Evolutionary conservation across 257 asterid genomes (phyloP), one percentile per base, ranked within the genome.

Genomic region (Linderniella brevidens): DNA sequence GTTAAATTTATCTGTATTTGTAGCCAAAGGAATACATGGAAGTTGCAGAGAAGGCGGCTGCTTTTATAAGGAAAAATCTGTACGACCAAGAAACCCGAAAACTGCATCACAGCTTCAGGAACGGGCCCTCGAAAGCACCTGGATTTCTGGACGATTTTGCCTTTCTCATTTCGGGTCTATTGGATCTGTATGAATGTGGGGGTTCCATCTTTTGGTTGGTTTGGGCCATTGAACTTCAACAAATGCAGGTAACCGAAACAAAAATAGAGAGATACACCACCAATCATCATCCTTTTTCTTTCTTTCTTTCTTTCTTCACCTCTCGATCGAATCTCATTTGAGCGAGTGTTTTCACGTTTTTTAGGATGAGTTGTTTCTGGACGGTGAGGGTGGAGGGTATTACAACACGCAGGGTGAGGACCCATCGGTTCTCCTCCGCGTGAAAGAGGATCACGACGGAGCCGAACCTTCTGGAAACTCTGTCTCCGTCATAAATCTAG

Each of bases 381-480:
- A 88, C 52, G 67, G 73, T 58, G 76, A 68, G 4, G 98, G 95
- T 25, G 98, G 98, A 40, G 98, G 85, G 41, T 88, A 88, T 57
- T 88, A 73, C 67, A 88, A 79, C 52, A 80, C 94, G 11, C 69
- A 79, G 0, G 98, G 98, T 0, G 87, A 76, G 44, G 98, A 88
- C 57, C 85, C 95, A 18, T 88, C 95, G 0, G 71, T 88, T 55
- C 95, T 88, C 50, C 94, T 88, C 14, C 84, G 95, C 9, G 82
- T 80, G 65, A 87, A 87, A 64, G 98, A 88, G 74, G 95, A 88
- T 56, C 84, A 84, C 8, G 98, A 88, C 37, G 95, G 95, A 13
- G 98, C 98, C 4, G 98, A 88, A 62, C 98, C 98, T 13, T 88
- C 98, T 0, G 98, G 94, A 13, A 88, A 88, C 69, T 88, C 98